These are phyloP conservation scores for Aspergillus jensenii DNA, from an alignment of 2,329 filamentous ascomycete species.

Conservation along the genomic window DNA sequence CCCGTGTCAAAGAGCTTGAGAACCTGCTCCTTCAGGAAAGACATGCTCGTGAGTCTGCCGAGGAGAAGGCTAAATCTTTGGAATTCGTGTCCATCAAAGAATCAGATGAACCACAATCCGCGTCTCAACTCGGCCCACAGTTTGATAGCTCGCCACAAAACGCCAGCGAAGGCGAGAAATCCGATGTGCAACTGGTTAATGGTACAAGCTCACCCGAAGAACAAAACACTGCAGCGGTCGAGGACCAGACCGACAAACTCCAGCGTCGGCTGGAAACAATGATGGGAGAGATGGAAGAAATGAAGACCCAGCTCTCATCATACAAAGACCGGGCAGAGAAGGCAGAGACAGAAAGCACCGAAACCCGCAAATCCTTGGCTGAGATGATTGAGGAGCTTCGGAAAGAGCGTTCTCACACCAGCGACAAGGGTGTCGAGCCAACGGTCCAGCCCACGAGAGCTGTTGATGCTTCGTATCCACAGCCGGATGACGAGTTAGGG, in stretches of 20 bases:
- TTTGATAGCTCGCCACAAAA: neutral
- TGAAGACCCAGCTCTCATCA: slow-evolving; percentile 75
- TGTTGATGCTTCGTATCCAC: slow-evolving; percentile 4
- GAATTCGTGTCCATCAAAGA: slow-evolving; percentile 57
- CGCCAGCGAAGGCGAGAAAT: slow-evolving; percentile 13
- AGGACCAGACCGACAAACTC: slow-evolving; percentile 48
- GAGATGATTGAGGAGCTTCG: slow-evolving; percentile 87
- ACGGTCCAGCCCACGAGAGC: slow-evolving; percentile 13
- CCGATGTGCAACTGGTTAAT: slow-evolving; percentile 8
- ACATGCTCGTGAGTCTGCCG: slow-evolving; percentile 76
- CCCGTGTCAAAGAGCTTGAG: slow-evolving; percentile 79
- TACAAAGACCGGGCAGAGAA: slow-evolving; percentile 76
- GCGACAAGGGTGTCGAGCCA: slow-evolving; percentile 40
- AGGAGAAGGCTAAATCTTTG: slow-evolving; percentile 73
- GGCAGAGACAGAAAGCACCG: slow-evolving; percentile 74
- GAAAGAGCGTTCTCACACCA: slow-evolving; percentile 59
- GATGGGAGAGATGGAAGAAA: slow-evolving; percentile 74
- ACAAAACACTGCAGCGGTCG: slow-evolving; percentile 25
- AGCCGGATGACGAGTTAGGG: slow-evolving; percentile 12
- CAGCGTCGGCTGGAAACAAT: slow-evolving; percentile 75
- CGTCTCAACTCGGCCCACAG: slow-evolving; percentile 2
- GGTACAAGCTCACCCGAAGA: slow-evolving; percentile 25
- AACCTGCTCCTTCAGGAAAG: slow-evolving; percentile 75
- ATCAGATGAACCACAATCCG: slow-evolving; percentile 16
- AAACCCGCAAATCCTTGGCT: slow-evolving; percentile 71